Evolutionary conservation across 257 asterid species (phyloP), one percentile per base, ranked within the genome.

Genomic region (Nicotiana noctiflora): DNA sequence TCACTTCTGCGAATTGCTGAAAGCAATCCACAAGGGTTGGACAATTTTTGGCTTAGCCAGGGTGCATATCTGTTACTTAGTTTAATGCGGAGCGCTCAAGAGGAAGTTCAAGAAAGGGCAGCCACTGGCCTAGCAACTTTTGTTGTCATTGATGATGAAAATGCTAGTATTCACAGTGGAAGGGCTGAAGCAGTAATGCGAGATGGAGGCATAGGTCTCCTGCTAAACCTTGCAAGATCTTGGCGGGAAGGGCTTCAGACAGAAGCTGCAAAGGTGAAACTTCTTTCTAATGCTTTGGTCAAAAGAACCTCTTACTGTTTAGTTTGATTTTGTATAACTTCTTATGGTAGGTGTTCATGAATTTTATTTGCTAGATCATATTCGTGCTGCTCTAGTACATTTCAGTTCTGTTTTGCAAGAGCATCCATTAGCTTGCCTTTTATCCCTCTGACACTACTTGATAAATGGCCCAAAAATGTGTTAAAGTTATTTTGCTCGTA

Each of bases 71-170:
- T 93, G 86, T 85, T 93, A 80, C 92, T 92, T 63, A 87, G 87
- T 83, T 87, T 90, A 89, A 85, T 89, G 94, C 97, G 84, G 84
- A 93, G 97, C 78, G 65, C 88, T 18, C 92, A 88, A 76, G 97
- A 90, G 88, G 98, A 93, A 85, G 93, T 93, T 84, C 96, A 92
- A 86, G 98, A 93, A 86, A 91, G 97, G 87, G 94, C 98, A 72
- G 97, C 94, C 49, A 90, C 93, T 2, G 98, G 93, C 76, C 89
- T 93, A 80, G 96, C 97, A 55, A 89, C 89, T 74, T 92, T 92
- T 85, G 97, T 90, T 5, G 94, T 92, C 84, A 90, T 87, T 34
- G 97, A 92, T 63, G 98, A 93, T 80, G 98, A 90, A 89, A 93
- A 88, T 89, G 92, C 93, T 72, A 87, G 86, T 85, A 90, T 93